Evolutionary conservation across 2,329 filamentous ascomycete genomes (phyloP).

Genomic region (Akanthomyces muscarius): DNA sequence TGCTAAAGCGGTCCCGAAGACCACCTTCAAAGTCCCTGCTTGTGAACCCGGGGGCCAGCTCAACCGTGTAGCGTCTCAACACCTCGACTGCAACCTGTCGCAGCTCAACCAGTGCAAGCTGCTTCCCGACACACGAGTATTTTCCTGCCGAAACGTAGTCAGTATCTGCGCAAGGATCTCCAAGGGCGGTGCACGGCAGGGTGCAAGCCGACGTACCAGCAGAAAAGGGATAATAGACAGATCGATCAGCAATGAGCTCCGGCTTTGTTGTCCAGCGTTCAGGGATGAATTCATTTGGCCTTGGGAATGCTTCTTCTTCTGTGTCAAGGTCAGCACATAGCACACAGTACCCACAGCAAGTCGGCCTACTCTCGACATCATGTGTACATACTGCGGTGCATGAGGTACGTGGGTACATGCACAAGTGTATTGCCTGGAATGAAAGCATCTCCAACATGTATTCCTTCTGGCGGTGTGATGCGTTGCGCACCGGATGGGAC

Average conservation of each 20-base stretch:
- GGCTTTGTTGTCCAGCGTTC: constrained; percentile 33
- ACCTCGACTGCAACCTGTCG: constrained; percentile 1
- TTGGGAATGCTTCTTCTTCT: constrained; percentile 22
- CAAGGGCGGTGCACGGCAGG: background rate
- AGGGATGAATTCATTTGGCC: constrained; percentile 29
- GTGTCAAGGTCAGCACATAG: background rate
- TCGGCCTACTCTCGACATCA: background rate
- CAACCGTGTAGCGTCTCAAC: constrained; percentile 7
- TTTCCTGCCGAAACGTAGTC: background rate
- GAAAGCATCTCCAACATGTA: constrained; percentile 28
- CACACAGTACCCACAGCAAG: background rate
- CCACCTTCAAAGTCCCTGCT: constrained; percentile 2
- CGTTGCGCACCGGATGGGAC: constrained; percentile 33
- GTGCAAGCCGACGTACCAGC: constrained; percentile 21
- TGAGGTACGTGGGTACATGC: constrained; percentile 26
- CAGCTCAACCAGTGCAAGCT: constrained; percentile 33
- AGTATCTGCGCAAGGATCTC: background rate
- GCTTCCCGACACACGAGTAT: constrained; percentile 34
- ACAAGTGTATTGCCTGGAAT: constrained; percentile 37
- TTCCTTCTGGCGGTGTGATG: constrained; percentile 36
- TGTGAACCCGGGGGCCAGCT: background rate
- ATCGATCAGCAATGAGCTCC: constrained; percentile 25
- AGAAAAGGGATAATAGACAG: constrained; percentile 27
- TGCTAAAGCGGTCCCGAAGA: constrained; percentile 5
- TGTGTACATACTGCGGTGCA: constrained; percentile 4